Base-by-base conservation (phyloP, 1,284 basidiomycete species). In the Porogramme epimiltina region DNA sequence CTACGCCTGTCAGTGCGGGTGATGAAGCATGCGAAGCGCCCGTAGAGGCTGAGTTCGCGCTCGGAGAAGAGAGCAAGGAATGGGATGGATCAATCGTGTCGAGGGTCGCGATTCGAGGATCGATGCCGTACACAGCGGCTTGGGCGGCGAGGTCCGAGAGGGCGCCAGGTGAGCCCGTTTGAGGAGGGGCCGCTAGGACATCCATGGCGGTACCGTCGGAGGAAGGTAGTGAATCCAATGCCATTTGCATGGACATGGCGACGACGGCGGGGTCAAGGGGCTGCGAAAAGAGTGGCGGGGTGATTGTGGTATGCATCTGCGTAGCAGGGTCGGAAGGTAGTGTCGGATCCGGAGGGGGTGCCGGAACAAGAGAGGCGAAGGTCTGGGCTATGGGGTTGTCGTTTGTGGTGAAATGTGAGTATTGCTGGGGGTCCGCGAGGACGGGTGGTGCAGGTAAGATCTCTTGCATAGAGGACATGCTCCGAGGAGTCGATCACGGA, bases 1-100 rank as follows among this genome's bases (percentile, higher is more conserved):
- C 54, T 47, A 73, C 52, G 56, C 69, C 67, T 40, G 68, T 65
- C 26, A 70, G 49, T 26, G 68, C 61, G 34, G 80, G 76, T 3
- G 80, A 79, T 10, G 79, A 74, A 9, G 66, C 58, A 45, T 71
- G 70, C 3, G 74, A 73, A 44, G 66, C 62, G 42, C 62, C 66
- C 66, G 68, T 68, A 65, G 80, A 66, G 57, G 70, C 61, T 57
- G 76, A 62, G 60, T 69, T 58, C 62, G 73, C 59, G 66, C 69
- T 68, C 22, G 78, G 76, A 26, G 78, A 73, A 33, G 76, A 69
- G 16, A 64, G 61, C 37, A 66, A 55, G 47, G 58, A 59, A 47
- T 68, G 68, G 4, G 62, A 50, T 46, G 61, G 59, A 52, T 66
- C 63, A 42, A 63, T 61, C 33, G 56, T 47, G 34, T 70, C 69